phyloP scores from a whole-genome alignment of 1,284 basidiomycete genomes.

The Erythrobasidium hasegawianum region DNA sequence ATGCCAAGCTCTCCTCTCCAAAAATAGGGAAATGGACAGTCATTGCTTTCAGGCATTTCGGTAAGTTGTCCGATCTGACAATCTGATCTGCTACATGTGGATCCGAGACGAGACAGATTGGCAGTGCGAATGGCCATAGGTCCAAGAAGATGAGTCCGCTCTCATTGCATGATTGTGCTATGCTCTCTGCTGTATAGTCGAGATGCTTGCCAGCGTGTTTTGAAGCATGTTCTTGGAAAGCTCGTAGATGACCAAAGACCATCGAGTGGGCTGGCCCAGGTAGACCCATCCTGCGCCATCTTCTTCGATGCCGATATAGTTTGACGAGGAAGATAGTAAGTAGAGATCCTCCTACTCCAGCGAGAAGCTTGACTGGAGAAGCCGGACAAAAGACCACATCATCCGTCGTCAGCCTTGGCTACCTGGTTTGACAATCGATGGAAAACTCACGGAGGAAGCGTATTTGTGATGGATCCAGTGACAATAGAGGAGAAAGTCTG shows the following conservation, averaged over 20 bases:
- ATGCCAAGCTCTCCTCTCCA: constrained; percentile 30
- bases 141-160: constrained; percentile 31
- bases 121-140: constrained; percentile 30
- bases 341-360: constrained; percentile 18
- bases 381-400: background rate
- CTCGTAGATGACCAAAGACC: constrained; percentile 17
- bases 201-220: constrained; percentile 17
- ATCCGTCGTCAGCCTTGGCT: no score
- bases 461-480: no score
- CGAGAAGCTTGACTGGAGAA: constrained; percentile 13
- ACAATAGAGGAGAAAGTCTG: no score
- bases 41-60: constrained; percentile 31
- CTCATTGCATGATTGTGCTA: constrained; percentile 6
- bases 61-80: constrained; percentile 31
- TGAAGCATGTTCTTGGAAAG: constrained; percentile 16
- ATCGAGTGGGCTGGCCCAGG: constrained; percentile 31
- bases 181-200: constrained; percentile 26
- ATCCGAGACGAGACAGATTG: constrained; percentile 28
- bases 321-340: constrained; percentile 16
- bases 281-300: constrained; percentile 24
- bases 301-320: constrained; percentile 31
- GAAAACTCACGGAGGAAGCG: no score
- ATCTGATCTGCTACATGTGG: constrained; percentile 30
- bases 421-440: no score
- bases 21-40: constrained; percentile 31